These are phyloP conservation scores for Pestalotiopsis fici DNA, from an alignment of 2,329 filamentous ascomycete genomes.

Conservation along the genomic window DNA sequence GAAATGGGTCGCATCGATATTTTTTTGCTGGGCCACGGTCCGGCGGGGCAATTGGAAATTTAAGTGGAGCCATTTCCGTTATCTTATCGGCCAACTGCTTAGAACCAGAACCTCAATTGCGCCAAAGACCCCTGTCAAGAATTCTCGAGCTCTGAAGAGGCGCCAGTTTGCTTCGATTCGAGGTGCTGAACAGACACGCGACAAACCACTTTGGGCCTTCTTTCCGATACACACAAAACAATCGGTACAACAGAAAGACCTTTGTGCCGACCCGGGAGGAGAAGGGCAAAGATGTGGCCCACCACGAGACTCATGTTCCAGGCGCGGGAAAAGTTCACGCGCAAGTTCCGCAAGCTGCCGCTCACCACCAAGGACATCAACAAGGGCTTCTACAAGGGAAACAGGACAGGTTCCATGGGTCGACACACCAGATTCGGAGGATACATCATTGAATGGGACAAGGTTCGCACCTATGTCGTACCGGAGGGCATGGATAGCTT, in stretches of 20 bases:
- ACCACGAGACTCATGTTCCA: conserved; percentile 46
- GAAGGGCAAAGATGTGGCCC: conserved; percentile 58
- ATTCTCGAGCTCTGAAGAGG: conserved; percentile 4
- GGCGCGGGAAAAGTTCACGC: conserved; percentile 50
- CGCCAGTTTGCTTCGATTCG: background rate
- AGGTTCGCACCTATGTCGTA: conserved; percentile 88
- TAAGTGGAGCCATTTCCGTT: background rate
- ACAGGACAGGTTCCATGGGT: conserved; percentile 84
- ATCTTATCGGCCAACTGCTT: conserved; percentile 1
- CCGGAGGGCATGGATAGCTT: conserved; percentile 69
- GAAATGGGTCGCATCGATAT: conserved; percentile 20
- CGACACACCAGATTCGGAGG: conserved; percentile 80
- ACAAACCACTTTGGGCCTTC: background rate
- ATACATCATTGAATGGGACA: conserved; percentile 81
- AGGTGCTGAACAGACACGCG: background rate
- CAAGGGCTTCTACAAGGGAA: conserved; percentile 97
- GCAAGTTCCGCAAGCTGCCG: conserved; percentile 71
- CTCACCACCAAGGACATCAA: conserved; percentile 93
- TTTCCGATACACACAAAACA: background rate
- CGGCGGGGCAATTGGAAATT: conserved; percentile 6
- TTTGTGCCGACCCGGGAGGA: background rate
- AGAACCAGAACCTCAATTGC: background rate
- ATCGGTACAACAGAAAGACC: no score
- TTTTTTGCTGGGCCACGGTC: conserved; percentile 20
- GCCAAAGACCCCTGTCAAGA: background rate